A percentile compares a stretch with the other conserved stretches of the same genome.
These are phyloP conservation scores for Fusarium falciforme DNA, from an alignment of 2,329 filamentous ascomycete species.

Conservation along the genomic window DNA sequence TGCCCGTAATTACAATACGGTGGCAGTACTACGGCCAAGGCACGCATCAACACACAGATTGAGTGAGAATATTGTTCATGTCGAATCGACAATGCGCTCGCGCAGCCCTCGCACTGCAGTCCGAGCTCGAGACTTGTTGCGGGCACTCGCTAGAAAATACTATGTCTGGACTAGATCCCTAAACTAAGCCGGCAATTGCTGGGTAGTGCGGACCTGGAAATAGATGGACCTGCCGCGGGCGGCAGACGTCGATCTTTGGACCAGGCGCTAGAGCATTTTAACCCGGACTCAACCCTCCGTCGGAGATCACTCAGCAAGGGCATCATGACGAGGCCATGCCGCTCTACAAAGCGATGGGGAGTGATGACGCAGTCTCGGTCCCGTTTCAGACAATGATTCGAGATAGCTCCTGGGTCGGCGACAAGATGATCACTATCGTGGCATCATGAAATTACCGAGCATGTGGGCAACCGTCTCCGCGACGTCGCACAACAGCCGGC, in stretches of 20 bases:
- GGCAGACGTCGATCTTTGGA: conserved; percentile 44
- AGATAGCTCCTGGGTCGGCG: conserved; percentile 9
- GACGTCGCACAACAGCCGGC: conserved; percentile 31
- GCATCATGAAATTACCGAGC: conserved; percentile 20
- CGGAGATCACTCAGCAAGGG: conserved; percentile 3
- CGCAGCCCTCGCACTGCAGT: background rate
- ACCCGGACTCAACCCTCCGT: conserved; percentile 37
- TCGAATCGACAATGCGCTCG: background rate
- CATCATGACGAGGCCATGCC: background rate
- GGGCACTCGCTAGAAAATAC: conserved; percentile 24
- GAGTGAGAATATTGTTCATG: background rate
- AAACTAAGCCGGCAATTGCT: conserved; percentile 38
- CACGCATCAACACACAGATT: background rate
- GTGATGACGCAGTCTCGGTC: conserved; percentile 2
- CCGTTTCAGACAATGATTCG: conserved; percentile 22
- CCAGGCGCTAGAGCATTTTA: conserved; percentile 34
- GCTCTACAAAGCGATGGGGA: background rate
- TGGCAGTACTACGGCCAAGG: background rate
- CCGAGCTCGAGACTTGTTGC: background rate
- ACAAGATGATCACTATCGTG: conserved; percentile 14
- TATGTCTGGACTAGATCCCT: conserved; percentile 16
- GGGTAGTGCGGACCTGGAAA: conserved; percentile 33
- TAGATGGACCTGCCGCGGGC: conserved; percentile 41
- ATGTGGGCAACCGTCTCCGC: conserved; percentile 11
- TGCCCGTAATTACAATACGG: background rate